Percentiles rank a stretch among this genome's conserved stretches.
phyloP scores from a whole-genome alignment of 2,329 filamentous ascomycete species.

The Lachnellula occidentalis region DNA sequence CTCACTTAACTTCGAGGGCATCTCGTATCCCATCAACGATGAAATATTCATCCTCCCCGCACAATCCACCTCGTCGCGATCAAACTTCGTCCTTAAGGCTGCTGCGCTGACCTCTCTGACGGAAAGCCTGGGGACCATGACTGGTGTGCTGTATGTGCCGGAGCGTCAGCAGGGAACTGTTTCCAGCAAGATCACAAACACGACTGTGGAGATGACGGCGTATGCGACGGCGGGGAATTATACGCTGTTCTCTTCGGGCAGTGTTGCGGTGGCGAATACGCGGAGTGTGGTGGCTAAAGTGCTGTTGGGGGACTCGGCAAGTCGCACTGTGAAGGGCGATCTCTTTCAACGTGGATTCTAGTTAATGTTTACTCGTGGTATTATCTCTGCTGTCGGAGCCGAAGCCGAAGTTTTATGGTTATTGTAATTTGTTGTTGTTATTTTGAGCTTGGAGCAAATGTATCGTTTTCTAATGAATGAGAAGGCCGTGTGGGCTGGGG shows the following conservation, averaged over 20 bases:
- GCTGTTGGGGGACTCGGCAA: conserved; percentile 5
- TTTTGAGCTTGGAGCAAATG: too few relatives aligned
- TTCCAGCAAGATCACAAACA: conserved; percentile 2
- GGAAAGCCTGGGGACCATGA: not conserved
- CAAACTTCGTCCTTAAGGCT: conserved; percentile 6
- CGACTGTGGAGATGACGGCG: conserved; percentile 2
- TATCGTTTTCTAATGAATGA: too few relatives aligned
- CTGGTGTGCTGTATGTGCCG: conserved; percentile 11
- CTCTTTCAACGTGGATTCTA: not conserved
- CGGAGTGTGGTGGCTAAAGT: conserved; percentile 10
- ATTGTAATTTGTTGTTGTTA: too few relatives aligned
- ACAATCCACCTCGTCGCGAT: conserved; percentile 3
- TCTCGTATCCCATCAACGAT: conserved; percentile 9
- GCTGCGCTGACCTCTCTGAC: conserved; percentile 7
- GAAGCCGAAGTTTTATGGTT: not conserved
- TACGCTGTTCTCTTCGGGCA: conserved; percentile 5
- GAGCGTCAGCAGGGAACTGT: conserved; percentile 4
- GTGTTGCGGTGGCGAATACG: conserved; percentile 1
- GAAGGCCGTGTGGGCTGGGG: too few relatives aligned
- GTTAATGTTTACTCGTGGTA: not conserved
- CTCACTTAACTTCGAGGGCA: conserved; percentile 4
- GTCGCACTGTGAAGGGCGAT: conserved; percentile 11
- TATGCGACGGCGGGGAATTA: conserved; percentile 8
- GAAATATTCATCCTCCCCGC: conserved; percentile 12
- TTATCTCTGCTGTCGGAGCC: too few relatives aligned